Evolutionary conservation across 2,329 filamentous ascomycete genomes (phyloP), one percentile per base, ranked within the genome.

Genomic region (Pseudogymnoascus sp.): DNA sequence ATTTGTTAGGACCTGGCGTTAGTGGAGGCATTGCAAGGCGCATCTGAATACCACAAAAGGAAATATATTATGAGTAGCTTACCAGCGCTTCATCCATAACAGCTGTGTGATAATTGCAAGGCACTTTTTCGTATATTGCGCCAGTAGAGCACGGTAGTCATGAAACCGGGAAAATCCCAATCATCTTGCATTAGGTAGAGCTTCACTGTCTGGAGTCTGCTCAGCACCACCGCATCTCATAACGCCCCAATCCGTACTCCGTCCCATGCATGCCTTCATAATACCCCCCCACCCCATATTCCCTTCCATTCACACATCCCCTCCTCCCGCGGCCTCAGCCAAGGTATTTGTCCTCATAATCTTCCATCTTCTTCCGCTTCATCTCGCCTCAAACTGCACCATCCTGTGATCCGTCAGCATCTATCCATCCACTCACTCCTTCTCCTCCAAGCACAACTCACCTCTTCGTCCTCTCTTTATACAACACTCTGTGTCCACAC

Each of bases 381-480:
- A 97, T 76, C 93, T 85, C 59, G 94, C 94, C 80, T 99, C 92
- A 71, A 99, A 97, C 77, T 99, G 94, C 59, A 97, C 92, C 92
- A 97, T 97, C 72, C 93, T 96, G 68, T 32, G 34, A 12, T 4
- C 7, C 57, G 59, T 9, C 43, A 57, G 54, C n/a, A 12, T 58
- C n/a, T 16, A 8, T 59, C 38, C 34, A 38, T 28, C 16, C 37
- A 14, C 39, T 32, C 39, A 62, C 18, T 43, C 25, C 50, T n/a
- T n/a, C 63, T 30, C 60, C 57, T 38, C 25, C 43, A 61, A 59
- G 12, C 12, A 20, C 50, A 63, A 77, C 88, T 76, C 74, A 97
- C 94, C 94, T 85, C 81, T 96, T 97, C 47, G 94, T 99, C 72
- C 94, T 79, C 83, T 97, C 90, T 84, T 99, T 99, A 78, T 97